Evolutionary conservation across 148 eudicot species (phyloP).

Genomic region (Oxyria digyna): DNA sequence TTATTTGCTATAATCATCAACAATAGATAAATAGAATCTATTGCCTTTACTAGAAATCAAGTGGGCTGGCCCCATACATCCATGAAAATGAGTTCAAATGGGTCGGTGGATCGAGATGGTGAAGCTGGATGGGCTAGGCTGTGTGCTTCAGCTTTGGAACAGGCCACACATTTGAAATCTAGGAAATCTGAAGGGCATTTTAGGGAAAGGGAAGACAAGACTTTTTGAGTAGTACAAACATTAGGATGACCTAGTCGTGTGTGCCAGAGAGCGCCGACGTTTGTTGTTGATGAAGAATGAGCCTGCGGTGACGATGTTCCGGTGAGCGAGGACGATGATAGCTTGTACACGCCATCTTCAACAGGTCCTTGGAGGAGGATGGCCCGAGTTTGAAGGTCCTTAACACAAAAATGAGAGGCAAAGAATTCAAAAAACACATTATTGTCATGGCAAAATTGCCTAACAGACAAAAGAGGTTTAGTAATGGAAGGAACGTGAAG

Average conservation of each 20-base stretch:
- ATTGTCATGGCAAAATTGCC: not conserved
- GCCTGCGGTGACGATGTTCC: not conserved
- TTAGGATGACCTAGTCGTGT: not conserved
- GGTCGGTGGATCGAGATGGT: not conserved
- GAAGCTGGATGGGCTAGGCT: not conserved
- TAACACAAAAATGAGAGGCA: not conserved
- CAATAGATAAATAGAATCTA: too few species aligned
- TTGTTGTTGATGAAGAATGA: not conserved
- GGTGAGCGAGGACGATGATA: too few species aligned
- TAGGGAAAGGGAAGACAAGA: not conserved
- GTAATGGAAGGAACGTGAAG: too few species aligned
- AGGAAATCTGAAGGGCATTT: not conserved
- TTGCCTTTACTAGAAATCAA: too few species aligned
- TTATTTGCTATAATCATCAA: too few species aligned
- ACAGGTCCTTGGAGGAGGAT: not conserved
- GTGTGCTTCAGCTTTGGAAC: not conserved
- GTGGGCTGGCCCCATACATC: constrained; percentile 9
- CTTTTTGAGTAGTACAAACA: not conserved
- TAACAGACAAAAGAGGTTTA: too few species aligned
- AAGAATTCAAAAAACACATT: not conserved
- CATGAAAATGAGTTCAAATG: not conserved
- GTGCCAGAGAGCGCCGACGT: not conserved
- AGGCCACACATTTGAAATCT: not conserved
- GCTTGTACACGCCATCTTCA: not conserved
- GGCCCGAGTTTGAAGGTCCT: not conserved